Conservation (phyloP, 2,329 filamentous ascomycete species). For the Fusarium ambrosium region DNA sequence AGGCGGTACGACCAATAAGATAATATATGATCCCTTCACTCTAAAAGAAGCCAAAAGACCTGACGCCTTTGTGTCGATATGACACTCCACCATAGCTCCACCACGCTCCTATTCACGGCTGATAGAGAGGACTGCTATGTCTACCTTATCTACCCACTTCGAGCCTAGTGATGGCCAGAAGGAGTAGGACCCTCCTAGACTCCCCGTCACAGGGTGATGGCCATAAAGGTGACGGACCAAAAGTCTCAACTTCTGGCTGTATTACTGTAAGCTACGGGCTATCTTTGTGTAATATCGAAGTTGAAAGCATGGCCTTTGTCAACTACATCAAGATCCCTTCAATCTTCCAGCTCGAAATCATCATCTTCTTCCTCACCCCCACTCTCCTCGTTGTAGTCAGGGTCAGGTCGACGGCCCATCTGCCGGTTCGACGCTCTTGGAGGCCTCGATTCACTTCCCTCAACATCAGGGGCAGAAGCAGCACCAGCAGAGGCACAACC, state of each 20-base stretch:
- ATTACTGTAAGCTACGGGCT: neutral
- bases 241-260: no score
- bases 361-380: neutral
- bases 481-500: neutral
- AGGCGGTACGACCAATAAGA: no score
- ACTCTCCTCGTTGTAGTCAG: neutral
- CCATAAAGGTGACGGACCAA: neutral
- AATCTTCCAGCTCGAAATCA: neutral
- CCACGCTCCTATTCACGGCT: no score
- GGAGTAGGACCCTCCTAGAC: no score
- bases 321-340: neutral
- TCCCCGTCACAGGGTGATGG: no score
- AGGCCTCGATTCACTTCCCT: neutral
- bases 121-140: no score
- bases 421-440: neutral
- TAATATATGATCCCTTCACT: no score
- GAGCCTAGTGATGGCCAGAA: no score
- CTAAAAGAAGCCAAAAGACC: no score
- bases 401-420: neutral
- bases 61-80: no score
- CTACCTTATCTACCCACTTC: no score
- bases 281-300: neutral
- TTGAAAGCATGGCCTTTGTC: neutral
- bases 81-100: no score
- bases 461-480: neutral